Percentiles rank a stretch among this genome's conserved stretches.
Evolutionary conservation across 805 yeast species (phyloP).

Genomic region (Starmera dryadoides): DNA sequence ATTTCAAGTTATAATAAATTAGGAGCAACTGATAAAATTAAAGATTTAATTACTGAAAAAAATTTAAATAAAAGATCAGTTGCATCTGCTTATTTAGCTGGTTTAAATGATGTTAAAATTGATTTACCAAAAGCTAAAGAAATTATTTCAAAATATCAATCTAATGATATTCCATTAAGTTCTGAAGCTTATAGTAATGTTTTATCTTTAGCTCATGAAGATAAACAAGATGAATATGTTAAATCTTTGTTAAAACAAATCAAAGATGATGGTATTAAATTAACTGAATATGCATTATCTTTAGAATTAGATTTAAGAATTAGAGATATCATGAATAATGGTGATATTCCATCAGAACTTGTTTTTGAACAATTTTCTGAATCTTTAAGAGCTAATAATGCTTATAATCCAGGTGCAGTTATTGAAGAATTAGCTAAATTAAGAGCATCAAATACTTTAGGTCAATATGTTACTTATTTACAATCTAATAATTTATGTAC

Average conservation of each 20-base stretch:
- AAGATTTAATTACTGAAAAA: slow-evolving; percentile 28
- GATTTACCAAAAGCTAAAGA: slow-evolving; percentile 7
- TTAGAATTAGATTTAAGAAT: slow-evolving; percentile 47
- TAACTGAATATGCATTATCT: slow-evolving; percentile 60
- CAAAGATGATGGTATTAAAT: slow-evolving; percentile 33
- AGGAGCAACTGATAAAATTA: slow-evolving; percentile 29
- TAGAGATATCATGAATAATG: slow-evolving; percentile 36
- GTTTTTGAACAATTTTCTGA: slow-evolving; percentile 31
- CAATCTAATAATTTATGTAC: not conserved
- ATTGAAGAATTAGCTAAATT: slow-evolving; percentile 42
- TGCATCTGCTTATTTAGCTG: slow-evolving; percentile 15
- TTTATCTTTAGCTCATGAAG: too few species aligned
- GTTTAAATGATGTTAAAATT: slow-evolving; percentile 8
- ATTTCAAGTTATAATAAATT: slow-evolving; percentile 43
- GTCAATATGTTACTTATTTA: not conserved
- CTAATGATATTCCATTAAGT: slow-evolving; percentile 33
- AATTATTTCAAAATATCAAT: slow-evolving; percentile 4
- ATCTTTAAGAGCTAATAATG: slow-evolving; percentile 30
- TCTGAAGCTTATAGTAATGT: slow-evolving; percentile 42
- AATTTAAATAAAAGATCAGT: slow-evolving; percentile 27
- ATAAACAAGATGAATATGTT: slow-evolving; percentile 35
- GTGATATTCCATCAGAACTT: slow-evolving; percentile 31
- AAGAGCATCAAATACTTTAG: not conserved
- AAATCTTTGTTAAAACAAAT: slow-evolving; percentile 41
- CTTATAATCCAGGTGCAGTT: slow-evolving; percentile 37